Conservation (phyloP, 2,329 filamentous ascomycete genomes). For the Fusarium sp. region DNA sequence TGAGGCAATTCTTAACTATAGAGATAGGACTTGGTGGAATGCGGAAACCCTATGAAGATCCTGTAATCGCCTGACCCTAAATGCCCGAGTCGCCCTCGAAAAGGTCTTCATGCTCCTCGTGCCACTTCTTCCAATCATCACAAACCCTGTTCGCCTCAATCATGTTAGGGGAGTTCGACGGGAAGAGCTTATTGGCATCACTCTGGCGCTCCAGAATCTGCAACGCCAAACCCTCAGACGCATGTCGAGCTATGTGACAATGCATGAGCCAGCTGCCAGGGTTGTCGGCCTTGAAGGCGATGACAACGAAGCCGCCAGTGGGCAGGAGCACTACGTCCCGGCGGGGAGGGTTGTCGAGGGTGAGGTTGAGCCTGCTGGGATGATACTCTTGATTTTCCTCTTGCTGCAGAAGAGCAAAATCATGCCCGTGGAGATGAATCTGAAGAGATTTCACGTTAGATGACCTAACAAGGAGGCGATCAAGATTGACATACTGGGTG, state of each 20-base stretch:
- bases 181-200: conserved; percentile 19
- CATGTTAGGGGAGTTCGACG: neutral
- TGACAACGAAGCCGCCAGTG: conserved; percentile 55
- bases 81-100: conserved; percentile 33
- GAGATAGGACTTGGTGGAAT: neutral
- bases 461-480: neutral
- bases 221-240: conserved; percentile 45
- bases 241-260: conserved; percentile 63
- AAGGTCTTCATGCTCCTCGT: conserved; percentile 7
- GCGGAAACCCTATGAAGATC: neutral
- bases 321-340: conserved; percentile 63
- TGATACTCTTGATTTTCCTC: conserved; percentile 19
- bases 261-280: conserved; percentile 62
- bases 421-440: conserved; percentile 42
- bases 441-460: neutral
- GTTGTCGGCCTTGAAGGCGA: conserved; percentile 61
- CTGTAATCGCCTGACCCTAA: neutral
- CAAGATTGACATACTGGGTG: conserved; percentile 31
- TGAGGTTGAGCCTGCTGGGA: conserved; percentile 22
- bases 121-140: conserved; percentile 19
- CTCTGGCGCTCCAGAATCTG: conserved; percentile 37
- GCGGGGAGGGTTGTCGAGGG: conserved; percentile 58
- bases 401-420: conserved; percentile 38
- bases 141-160: conserved; percentile 25
- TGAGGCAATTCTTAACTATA: neutral